Evolutionary conservation across 2,329 filamentous ascomycete species (phyloP).

Genomic region (Pseudogymnoascus sp.): DNA sequence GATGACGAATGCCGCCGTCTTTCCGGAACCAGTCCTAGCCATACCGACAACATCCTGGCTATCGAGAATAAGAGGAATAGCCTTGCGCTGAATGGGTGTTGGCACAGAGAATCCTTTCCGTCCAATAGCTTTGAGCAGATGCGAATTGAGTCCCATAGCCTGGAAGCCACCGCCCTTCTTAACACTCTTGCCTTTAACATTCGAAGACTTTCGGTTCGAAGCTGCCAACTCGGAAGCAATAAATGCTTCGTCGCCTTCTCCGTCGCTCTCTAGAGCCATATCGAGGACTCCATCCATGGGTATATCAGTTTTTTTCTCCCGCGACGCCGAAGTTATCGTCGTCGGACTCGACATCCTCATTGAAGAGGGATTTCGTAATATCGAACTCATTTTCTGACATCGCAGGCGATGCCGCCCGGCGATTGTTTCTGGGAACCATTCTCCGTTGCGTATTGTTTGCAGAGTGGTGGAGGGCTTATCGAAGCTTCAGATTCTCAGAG

Average conservation of each 20-base stretch:
- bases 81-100: constrained; percentile 94
- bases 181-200: constrained; percentile 74
- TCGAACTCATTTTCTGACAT: constrained; percentile 87
- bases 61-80: constrained; percentile 85
- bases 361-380: constrained; percentile 72
- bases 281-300: constrained; percentile 44
- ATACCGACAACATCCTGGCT: constrained; percentile 96
- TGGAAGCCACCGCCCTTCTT: constrained; percentile 98
- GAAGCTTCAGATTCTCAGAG: constrained; percentile 7
- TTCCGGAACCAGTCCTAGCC: constrained; percentile 97
- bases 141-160: constrained; percentile 80
- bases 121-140: constrained; percentile 82
- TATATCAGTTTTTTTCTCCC: constrained; percentile 26
- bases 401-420: constrained; percentile 70
- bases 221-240: constrained; percentile 84
- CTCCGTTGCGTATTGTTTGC: constrained; percentile 7
- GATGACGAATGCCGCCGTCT: constrained; percentile 96
- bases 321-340: constrained; percentile 33
- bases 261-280: constrained; percentile 45
- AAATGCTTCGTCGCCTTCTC: constrained; percentile 75
- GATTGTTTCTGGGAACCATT: constrained; percentile 23
- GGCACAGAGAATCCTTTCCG: constrained; percentile 94
- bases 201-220: constrained; percentile 77
- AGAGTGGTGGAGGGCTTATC: constrained; percentile 8
- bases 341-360: constrained; percentile 48